Evolutionary conservation across 2,329 filamentous ascomycete species (phyloP).

Genomic region (Penicillium sclerotiorum): DNA sequence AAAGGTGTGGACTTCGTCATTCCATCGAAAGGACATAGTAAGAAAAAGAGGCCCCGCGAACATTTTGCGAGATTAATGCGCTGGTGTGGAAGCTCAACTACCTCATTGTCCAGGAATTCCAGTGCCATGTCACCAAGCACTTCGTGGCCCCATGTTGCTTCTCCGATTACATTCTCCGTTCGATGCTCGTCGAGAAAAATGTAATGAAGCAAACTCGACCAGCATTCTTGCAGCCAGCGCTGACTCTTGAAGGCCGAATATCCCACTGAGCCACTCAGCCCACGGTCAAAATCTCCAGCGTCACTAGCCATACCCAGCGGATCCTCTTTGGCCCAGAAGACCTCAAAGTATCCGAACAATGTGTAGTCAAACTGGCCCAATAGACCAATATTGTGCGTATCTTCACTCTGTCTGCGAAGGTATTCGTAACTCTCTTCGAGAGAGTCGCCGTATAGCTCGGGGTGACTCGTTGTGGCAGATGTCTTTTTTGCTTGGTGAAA

Average conservation of each 20-base stretch:
- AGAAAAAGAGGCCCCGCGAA: not conserved
- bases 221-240: slow-evolving; percentile 3
- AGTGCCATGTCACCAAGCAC: not conserved
- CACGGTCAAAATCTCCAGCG: slow-evolving; percentile 5
- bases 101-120: not conserved
- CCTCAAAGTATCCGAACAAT: slow-evolving; percentile 4
- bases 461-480: not conserved
- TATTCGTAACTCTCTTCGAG: slow-evolving; percentile 1
- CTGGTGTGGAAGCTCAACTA: not conserved
- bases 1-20: not conserved
- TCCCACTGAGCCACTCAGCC: not conserved
- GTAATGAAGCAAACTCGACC: slow-evolving; percentile 4
- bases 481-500: not conserved
- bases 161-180: not conserved
- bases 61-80: not conserved
- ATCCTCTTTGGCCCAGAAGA: slow-evolving; percentile 6
- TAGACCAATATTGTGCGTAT: not conserved
- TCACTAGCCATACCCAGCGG: not conserved
- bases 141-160: not conserved
- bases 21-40: slow-evolving; percentile 1
- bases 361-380: slow-evolving; percentile 1
- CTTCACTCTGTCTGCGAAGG: not conserved
- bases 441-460: not conserved
- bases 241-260: slow-evolving; percentile 1
- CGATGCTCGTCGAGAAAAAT: slow-evolving; percentile 5